Base-by-base conservation (phyloP, 2,329 filamentous ascomycete genomes). In the Cladosporium sp. region DNA sequence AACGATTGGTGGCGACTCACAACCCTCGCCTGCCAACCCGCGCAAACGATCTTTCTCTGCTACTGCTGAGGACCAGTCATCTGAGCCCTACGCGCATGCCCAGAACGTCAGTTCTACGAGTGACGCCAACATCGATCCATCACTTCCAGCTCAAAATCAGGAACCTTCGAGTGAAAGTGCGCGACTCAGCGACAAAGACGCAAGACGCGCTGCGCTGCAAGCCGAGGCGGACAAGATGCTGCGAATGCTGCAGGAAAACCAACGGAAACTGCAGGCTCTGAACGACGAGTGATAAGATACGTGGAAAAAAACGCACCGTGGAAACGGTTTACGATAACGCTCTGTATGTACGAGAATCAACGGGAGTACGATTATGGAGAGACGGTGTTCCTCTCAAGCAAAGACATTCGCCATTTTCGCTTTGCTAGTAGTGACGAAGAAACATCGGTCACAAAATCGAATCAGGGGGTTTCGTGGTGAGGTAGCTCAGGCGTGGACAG, bases 221-320 rank as follows among this genome's bases (percentile, higher is more conserved):
- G 83, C 87, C 28, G 91, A 96, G 76, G 88, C 91, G 0, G 90
- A 93, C 73, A 83, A 83, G 62, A 95, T 95, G 88, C 85, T 90
- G 44, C 86, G 89, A 75, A 82, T 90, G 76, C 81, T 93, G 33
- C 84, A 87, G 11, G 89, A 86, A 14, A 93, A 93, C 73, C 91
- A 93, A 77, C 83, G 87, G 56, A 91, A 93, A 72, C 79, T 93
- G 65, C 88, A 88, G 37, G 74, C 68, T 50, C 62, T 76, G 65
- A 55, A 55, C 28, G 52, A 55, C 10, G 52, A 55, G 52, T 55
- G 52, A 55, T 4, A 53, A 53, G 50, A 18, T 29, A 29, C 26
- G 26, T 28, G 21, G 40, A 23, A 46, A 12, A 14, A 14, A 29
- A 55, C 23, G 52, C 18, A n/a, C 52, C 52, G 52, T 40, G 12